These are phyloP conservation scores for Breviolum minutum DNA, from an alignment of 73 alveolate genomes.

Conservation along the genomic window DNA sequence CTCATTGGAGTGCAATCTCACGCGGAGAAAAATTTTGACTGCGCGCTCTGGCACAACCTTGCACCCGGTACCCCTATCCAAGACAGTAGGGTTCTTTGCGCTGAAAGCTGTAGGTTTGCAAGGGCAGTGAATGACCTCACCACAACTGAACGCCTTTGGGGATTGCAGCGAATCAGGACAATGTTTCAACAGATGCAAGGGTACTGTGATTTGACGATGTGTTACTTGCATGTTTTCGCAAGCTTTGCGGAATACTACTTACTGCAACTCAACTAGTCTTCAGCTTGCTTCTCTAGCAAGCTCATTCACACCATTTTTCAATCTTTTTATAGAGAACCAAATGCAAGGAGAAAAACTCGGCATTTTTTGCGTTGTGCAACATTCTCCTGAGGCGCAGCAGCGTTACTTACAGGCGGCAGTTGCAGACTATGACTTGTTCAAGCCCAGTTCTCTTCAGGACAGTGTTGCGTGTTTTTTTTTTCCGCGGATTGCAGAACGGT, in stretches of 20 bases:
- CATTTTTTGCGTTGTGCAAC: not conserved
- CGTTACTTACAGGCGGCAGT: conserved; percentile 22
- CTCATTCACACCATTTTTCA: too few species aligned
- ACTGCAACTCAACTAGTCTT: not conserved
- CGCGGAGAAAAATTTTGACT: not conserved
- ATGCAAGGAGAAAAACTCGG: not conserved
- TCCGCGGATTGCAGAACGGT: not conserved
- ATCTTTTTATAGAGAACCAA: not conserved
- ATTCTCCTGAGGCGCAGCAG: conserved; percentile 17
- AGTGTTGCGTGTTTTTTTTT: not conserved
- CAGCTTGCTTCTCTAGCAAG: not conserved
- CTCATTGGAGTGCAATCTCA: not conserved
- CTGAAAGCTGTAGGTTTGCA: too few species aligned
- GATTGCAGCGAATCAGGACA: too few species aligned
- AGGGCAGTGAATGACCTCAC: too few species aligned
- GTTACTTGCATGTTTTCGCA: too few species aligned
- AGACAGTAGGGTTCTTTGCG: too few species aligned
- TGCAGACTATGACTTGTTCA: conserved; percentile 57
- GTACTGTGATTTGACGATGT: too few species aligned
- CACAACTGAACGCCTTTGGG: too few species aligned
- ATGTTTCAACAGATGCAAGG: too few species aligned
- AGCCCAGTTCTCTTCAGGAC: conserved; percentile 27
- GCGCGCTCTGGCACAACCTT: not conserved
- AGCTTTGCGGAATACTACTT: too few species aligned
- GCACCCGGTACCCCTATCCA: not conserved